Conservation (phyloP, 2,329 filamentous ascomycete genomes). For the Claviceps citrina region DNA sequence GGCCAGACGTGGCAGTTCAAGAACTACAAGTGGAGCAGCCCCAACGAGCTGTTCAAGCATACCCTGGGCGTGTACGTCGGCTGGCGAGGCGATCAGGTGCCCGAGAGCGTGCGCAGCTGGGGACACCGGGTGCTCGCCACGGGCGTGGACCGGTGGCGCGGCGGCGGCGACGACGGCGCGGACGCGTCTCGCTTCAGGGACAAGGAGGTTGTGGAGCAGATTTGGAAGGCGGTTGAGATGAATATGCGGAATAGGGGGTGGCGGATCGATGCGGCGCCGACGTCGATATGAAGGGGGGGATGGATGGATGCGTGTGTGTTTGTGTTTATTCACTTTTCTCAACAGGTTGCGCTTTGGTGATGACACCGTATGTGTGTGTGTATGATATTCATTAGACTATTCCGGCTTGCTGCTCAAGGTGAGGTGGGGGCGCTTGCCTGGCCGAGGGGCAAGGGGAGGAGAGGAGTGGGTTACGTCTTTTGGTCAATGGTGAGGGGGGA, state of each 20-base stretch:
- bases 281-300: slow-evolving; percentile 26
- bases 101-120: slow-evolving; percentile 67
- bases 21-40: slow-evolving; percentile 87
- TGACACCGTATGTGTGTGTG: too few species aligned
- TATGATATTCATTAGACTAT: too few species aligned
- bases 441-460: too few species aligned
- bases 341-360: too few species aligned
- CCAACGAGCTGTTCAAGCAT: slow-evolving; percentile 77
- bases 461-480: too few species aligned
- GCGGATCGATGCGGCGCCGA: slow-evolving; percentile 54
- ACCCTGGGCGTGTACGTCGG: slow-evolving; percentile 79
- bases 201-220: slow-evolving; percentile 77
- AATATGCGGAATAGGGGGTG: slow-evolving; percentile 79
- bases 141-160: slow-evolving; percentile 70
- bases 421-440: too few species aligned
- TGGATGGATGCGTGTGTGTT: not conserved
- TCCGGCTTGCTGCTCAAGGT: too few species aligned
- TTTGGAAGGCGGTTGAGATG: slow-evolving; percentile 80
- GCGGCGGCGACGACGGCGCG: slow-evolving; percentile 31
- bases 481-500: too few species aligned
- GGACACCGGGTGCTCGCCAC: slow-evolving; percentile 69
- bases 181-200: slow-evolving; percentile 61
- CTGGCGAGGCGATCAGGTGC: slow-evolving; percentile 71
- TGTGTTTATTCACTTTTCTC: too few species aligned
- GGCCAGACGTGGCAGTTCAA: slow-evolving; percentile 98